phyloP scores from a whole-genome alignment of 306 rosid genomes.

The Fragaria vesca region DNA sequence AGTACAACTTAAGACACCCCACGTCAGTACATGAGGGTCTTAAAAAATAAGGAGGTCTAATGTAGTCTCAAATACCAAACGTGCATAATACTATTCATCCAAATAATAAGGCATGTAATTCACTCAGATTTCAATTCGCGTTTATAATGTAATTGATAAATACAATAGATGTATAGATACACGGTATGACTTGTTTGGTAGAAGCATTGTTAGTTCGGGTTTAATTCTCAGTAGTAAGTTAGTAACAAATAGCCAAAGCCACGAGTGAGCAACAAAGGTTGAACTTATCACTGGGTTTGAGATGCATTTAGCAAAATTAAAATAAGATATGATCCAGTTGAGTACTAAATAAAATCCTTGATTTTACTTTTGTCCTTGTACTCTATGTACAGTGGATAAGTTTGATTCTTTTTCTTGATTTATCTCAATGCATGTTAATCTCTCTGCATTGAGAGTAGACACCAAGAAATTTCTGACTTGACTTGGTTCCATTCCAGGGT shows the following conservation, averaged over 20 bases:
- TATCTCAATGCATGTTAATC: neutral
- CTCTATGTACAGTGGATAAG: neutral
- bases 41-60: no score
- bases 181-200: neutral
- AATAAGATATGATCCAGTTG: neutral
- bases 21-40: no score
- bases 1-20: no score
- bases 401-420: slow-evolving; percentile 5
- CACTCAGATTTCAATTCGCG: no score
- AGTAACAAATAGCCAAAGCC: neutral
- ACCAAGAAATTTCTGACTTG: slow-evolving; percentile 29
- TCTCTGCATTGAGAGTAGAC: neutral
- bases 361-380: slow-evolving; percentile 1
- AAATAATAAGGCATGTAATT: no score
- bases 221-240: neutral
- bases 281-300: neutral
- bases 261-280: neutral
- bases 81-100: no score
- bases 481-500: slow-evolving; percentile 21
- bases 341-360: neutral
- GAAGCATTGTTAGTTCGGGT: neutral
- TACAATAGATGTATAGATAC: neutral
- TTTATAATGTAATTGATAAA: no score
- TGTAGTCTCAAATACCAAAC: no score
- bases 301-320: neutral